phyloP scores from a whole-genome alignment of 441 rosid species.

The Omphalea diandra region DNA sequence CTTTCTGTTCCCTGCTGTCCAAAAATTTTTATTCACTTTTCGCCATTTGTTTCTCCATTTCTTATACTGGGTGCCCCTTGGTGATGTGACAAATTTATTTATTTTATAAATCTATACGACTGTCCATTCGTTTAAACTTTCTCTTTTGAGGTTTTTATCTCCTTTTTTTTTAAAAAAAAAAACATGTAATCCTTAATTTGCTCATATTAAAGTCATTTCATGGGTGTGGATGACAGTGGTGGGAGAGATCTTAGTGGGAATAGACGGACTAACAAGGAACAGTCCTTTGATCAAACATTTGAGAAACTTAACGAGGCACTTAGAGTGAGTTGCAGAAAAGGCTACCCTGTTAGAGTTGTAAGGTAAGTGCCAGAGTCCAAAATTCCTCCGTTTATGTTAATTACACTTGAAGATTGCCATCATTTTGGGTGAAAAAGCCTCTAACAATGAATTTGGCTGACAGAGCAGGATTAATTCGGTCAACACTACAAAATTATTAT shows the following conservation, averaged over 20 bases:
- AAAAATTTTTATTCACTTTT: not conserved
- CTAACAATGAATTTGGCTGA: not conserved
- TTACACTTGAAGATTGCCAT: not conserved
- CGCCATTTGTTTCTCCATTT: not conserved
- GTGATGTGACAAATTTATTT: not conserved
- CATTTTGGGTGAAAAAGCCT: not conserved
- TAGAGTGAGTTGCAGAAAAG: conserved; percentile 66
- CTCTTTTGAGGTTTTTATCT: not conserved
- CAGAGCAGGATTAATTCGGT: not conserved
- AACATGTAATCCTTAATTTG: too few species aligned
- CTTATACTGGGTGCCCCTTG: not conserved
- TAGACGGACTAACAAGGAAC: conserved; percentile 67
- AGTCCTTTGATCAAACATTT: conserved; percentile 76
- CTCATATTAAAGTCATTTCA: not conserved
- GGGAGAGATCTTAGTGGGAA: conserved; percentile 84
- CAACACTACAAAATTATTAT: not conserved
- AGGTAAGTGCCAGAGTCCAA: conserved; percentile 36
- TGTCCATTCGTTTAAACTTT: not conserved
- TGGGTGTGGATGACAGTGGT: conserved; percentile 43
- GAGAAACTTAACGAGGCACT: conserved; percentile 59
- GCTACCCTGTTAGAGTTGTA: conserved; percentile 85
- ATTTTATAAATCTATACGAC: not conserved
- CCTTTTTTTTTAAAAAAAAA: too few species aligned
- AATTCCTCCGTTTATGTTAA: too few species aligned
- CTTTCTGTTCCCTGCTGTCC: not conserved